Conservation (phyloP, 2,329 filamentous ascomycete species). For the Cryphonectria naterciae region DNA sequence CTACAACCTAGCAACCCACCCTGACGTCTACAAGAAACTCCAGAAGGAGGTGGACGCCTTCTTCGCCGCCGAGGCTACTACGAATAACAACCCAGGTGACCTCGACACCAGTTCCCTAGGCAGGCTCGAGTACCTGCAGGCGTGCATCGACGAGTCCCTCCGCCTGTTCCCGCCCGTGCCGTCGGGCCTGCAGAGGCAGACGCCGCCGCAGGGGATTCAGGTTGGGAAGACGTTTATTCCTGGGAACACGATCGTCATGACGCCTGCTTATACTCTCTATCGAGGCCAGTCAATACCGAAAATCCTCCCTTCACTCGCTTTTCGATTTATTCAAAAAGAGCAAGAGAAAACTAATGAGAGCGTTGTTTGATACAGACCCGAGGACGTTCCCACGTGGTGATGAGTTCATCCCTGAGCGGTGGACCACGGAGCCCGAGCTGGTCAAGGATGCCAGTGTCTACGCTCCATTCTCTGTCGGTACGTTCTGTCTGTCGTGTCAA, state of each 20-base stretch:
- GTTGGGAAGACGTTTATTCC: conserved; percentile 33
- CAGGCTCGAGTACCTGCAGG: conserved; percentile 22
- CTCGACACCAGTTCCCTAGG: conserved; percentile 26
- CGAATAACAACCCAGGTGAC: conserved; percentile 16
- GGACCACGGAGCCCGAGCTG: conserved; percentile 25
- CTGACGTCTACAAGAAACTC: conserved; percentile 24
- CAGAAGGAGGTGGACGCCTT: conserved; percentile 27
- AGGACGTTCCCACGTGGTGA: conserved; percentile 24
- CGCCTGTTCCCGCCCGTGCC: conserved; percentile 24
- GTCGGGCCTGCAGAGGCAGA: conserved; percentile 28
- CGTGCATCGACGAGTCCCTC: conserved; percentile 24
- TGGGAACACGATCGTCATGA: conserved; percentile 31
- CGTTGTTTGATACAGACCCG: not conserved
- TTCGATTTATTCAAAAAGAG: not conserved
- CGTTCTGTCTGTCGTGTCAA: not conserved
- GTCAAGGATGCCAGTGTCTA: conserved; percentile 17
- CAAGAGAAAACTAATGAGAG: not conserved
- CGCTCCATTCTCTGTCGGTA: conserved; percentile 24
- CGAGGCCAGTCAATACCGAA: conserved; percentile 20
- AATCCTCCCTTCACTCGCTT: not conserved
- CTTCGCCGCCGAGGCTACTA: conserved; percentile 26
- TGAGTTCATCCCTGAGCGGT: conserved; percentile 33
- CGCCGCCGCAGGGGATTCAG: conserved; percentile 38
- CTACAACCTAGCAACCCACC: conserved; percentile 30
- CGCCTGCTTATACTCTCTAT: conserved; percentile 32